Evolutionary conservation across 148 eudicot genomes (phyloP), one percentile per base, ranked within the genome.

Genomic region (Rhododendron williamsianum): DNA sequence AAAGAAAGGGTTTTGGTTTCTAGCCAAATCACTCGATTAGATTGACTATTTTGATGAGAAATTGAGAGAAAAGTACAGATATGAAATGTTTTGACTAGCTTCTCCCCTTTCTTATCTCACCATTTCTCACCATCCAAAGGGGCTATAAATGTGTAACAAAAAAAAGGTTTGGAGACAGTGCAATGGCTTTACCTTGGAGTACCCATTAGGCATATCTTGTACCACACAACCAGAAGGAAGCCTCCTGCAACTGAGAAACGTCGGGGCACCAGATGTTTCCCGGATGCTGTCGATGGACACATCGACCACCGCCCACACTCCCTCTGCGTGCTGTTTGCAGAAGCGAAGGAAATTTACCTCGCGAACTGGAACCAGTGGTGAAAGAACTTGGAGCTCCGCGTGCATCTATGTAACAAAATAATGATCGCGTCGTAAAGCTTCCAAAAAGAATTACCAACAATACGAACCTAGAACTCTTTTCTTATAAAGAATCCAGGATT

Each of bases 131-230:
- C 30, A 30, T 30, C 30, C 30, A 30, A 30, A 30, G 0, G 30
- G 0, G 30, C 30, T 30, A 0, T 30, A 85, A 92, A 90, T 87
- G 88, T 73, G 54, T 72, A 79, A 73, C 85, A 76, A 80, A 82
- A 58, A 35, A 35, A 35, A 2, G 27, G 76, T 2, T 69, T 27
- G 73, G 60, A 27, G 10, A 74, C 33, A n/a, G 77, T 25, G 78
- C 36, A 45, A 65, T n/a, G 45, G 65, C 41, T 5, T 15, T 60
- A 96, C 99, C 97, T 94, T 95, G 84, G 98, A 93, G 85, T 95
- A 96, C 48, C 99, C 99, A 88, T 95, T 96, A 21, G 98, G 98
- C 99, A 96, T 94, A 92, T 96, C 99, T 89, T 96, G 95, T 65
- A 96, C 99, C 48, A 96, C 92, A 80, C 97, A 95, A 43, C 99